These are phyloP conservation scores for Vanderwaltozyma verrucispora DNA, from an alignment of 805 yeast genomes.

Conservation along the genomic window DNA sequence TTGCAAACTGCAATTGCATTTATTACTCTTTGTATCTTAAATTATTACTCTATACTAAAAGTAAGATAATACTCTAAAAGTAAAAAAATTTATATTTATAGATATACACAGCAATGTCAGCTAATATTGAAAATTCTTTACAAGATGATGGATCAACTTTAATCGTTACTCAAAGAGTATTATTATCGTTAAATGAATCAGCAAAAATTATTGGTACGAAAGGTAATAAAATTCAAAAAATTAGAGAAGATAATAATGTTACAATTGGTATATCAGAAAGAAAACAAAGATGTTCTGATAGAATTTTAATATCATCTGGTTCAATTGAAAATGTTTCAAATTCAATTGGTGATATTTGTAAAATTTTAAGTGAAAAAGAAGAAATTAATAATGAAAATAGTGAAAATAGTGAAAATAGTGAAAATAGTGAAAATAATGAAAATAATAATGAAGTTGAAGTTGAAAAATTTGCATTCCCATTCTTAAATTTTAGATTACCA, in stretches of 20 bases:
- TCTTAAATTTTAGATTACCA: constrained; percentile 25
- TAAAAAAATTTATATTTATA: no score
- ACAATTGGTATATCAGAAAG: constrained; percentile 82
- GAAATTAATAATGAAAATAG: constrained; percentile 20
- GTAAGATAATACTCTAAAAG: no score
- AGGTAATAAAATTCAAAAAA: constrained; percentile 66
- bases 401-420: constrained; percentile 13
- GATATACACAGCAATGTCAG: no score
- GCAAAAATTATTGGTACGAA: constrained; percentile 84
- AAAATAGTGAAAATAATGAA: constrained; percentile 2
- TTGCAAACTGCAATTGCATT: no score
- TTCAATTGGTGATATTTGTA: constrained; percentile 62
- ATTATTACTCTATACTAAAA: no score
- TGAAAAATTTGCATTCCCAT: constrained; percentile 39
- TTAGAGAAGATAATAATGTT: constrained; percentile 65
- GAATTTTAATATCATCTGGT: constrained; percentile 74
- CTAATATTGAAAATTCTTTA: constrained; percentile 1
- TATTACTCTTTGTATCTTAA: no score
- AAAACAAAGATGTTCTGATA: constrained; percentile 68
- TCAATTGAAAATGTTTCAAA: constrained; percentile 55
- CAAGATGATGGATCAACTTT: neutral
- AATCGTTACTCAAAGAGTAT: constrained; percentile 30
- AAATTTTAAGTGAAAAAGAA: constrained; percentile 23
- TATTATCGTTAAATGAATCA: constrained; percentile 77
- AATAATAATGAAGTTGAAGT: constrained; percentile 1